Evolutionary conservation across 176 grass and related monocot species (phyloP).

Genomic region (Oryza officinalis): DNA sequence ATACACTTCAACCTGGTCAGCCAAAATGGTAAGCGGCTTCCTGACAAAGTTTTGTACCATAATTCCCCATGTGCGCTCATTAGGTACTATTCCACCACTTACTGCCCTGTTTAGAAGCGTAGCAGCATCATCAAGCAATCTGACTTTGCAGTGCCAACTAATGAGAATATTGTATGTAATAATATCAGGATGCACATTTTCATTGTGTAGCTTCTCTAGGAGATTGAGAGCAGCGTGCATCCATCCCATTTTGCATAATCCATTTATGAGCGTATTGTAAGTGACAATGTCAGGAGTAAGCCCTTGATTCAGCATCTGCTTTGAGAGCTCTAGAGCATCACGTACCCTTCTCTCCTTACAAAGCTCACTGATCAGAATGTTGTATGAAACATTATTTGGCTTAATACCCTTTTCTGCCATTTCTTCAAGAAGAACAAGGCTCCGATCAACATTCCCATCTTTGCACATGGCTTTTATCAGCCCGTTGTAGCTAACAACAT

Average conservation of each 20-base stretch:
- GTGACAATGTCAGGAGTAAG: slow-evolving; percentile 85
- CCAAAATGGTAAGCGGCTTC: slow-evolving; percentile 38
- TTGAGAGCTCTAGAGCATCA: slow-evolving; percentile 73
- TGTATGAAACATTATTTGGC: slow-evolving; percentile 89
- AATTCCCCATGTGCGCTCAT: slow-evolving; percentile 70
- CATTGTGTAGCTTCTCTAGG: slow-evolving; percentile 70
- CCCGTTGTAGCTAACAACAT: slow-evolving; percentile 84
- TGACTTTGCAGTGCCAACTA: slow-evolving; percentile 92
- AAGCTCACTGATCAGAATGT: slow-evolving; percentile 75
- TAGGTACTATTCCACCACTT: slow-evolving; percentile 56
- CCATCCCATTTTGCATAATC: slow-evolving; percentile 83
- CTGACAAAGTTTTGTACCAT: slow-evolving; percentile 70
- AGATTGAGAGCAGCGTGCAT: slow-evolving; percentile 79
- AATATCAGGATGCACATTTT: slow-evolving; percentile 69
- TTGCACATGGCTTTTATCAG: slow-evolving; percentile 86
- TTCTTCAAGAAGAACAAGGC: slow-evolving; percentile 61
- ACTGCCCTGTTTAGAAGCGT: slow-evolving; percentile 69
- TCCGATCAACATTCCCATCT: slow-evolving; percentile 65
- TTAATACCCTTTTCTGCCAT: slow-evolving; percentile 77
- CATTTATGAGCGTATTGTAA: slow-evolving; percentile 91
- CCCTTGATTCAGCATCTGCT: slow-evolving; percentile 77
- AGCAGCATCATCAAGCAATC: slow-evolving; percentile 66
- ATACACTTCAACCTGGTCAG: slow-evolving; percentile 24
- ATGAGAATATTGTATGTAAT: slow-evolving; percentile 96
- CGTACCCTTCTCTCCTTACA: slow-evolving; percentile 71